phyloP scores from a whole-genome alignment of 441 rosid genomes.

The Erysimum cheiri region DNA sequence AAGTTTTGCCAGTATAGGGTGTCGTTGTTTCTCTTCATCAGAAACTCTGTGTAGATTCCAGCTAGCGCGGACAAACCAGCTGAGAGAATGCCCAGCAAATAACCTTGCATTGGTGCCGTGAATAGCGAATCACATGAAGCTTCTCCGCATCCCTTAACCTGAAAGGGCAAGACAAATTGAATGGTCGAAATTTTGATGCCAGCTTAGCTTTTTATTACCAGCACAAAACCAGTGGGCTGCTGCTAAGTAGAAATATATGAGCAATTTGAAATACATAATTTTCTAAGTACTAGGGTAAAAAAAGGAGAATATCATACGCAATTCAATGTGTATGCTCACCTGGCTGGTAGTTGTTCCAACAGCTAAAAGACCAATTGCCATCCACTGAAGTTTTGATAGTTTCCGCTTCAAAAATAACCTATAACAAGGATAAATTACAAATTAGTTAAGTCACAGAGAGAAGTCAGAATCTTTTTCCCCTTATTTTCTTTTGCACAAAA shows the following conservation, averaged over 20 bases:
- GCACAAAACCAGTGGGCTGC: neutral
- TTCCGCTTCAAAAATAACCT: constrained; percentile 72
- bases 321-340: constrained; percentile 46
- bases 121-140: constrained; percentile 75
- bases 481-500: neutral
- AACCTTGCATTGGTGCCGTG: constrained; percentile 82
- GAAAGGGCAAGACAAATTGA: neutral
- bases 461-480: neutral
- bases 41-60: constrained; percentile 81
- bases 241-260: neutral
- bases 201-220: constrained; percentile 6
- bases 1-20: constrained; percentile 89
- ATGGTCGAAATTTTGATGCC: neutral
- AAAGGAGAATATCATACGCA: neutral
- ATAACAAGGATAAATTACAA: neutral
- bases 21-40: constrained; percentile 87
- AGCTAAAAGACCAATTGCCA: constrained; percentile 78
- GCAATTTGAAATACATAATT: neutral
- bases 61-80: constrained; percentile 86
- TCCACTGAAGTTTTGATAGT: constrained; percentile 77
- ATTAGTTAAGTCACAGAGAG: neutral
- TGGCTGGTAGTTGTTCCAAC: constrained; percentile 92
- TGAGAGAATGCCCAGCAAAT: constrained; percentile 68
- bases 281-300: neutral
- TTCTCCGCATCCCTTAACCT: constrained; percentile 84